These are phyloP conservation scores for Geosmithia morbida DNA, from an alignment of 2,329 filamentous ascomycete genomes.

Conservation along the genomic window DNA sequence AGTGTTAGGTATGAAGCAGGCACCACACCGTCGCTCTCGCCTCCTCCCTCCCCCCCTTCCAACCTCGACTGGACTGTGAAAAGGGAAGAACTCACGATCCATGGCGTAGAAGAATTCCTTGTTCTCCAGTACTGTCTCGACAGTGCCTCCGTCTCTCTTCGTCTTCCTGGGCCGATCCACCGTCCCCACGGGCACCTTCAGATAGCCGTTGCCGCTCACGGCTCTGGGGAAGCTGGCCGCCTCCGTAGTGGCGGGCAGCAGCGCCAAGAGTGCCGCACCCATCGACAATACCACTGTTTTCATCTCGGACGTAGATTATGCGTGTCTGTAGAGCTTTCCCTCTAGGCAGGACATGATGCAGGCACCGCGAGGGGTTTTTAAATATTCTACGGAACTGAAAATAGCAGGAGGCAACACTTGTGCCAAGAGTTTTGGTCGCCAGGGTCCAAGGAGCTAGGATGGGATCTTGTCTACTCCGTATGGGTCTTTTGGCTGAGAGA, in stretches of 20 bases:
- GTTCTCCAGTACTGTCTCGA: constrained; percentile 18
- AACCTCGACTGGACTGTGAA: neutral
- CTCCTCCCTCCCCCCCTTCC: no score
- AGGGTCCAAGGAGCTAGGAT: no score
- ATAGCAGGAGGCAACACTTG: no score
- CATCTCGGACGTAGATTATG: neutral
- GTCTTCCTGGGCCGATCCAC: constrained; percentile 11
- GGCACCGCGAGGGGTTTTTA: neutral
- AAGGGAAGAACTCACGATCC: constrained; percentile 13
- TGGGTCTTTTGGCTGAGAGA: no score
- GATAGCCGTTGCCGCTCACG: constrained; percentile 18
- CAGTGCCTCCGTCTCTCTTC: constrained; percentile 10
- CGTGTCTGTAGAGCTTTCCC: neutral
- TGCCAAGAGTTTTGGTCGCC: no score
- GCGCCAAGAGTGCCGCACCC: constrained; percentile 1
- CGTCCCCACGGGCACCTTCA: constrained; percentile 19
- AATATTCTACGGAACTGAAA: no score
- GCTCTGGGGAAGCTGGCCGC: constrained; percentile 12
- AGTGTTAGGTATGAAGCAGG: neutral
- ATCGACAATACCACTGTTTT: neutral
- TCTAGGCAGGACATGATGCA: neutral
- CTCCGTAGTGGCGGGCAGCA: constrained; percentile 2
- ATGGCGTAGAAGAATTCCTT: constrained; percentile 23
- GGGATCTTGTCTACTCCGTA: no score
- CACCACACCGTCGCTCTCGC: neutral